phyloP scores from a whole-genome alignment of 768 basidiomycete genomes.

The Tylopilus sp. region DNA sequence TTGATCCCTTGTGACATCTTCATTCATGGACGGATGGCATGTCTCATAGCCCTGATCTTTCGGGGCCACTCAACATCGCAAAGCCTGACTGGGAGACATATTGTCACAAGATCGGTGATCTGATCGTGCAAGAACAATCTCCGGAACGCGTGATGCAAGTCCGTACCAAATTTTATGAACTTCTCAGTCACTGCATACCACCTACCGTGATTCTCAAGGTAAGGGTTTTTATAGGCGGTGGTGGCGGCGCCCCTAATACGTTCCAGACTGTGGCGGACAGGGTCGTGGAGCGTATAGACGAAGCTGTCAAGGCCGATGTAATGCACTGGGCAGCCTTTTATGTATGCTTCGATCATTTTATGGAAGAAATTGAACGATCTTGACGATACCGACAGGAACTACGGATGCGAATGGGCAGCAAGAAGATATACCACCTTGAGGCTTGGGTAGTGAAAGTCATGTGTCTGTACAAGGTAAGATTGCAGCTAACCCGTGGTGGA shows the following conservation, averaged over 20 bases:
- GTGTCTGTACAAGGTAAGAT: constrained; percentile 76
- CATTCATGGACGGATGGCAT: neutral
- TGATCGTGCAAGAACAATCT: constrained; percentile 86
- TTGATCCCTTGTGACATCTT: neutral
- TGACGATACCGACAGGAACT: constrained; percentile 59
- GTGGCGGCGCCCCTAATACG: neutral
- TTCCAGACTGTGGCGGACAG: constrained; percentile 87
- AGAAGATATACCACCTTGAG: constrained; percentile 95
- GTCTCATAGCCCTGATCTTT: constrained; percentile 67
- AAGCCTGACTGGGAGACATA: constrained; percentile 99
- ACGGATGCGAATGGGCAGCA: constrained; percentile 90
- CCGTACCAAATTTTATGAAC: constrained; percentile 88
- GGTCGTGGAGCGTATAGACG: constrained; percentile 85
- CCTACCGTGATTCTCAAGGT: constrained; percentile 91
- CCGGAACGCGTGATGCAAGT: constrained; percentile 91
- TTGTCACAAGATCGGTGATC: constrained; percentile 86
- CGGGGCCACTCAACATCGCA: constrained; percentile 75
- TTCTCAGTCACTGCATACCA: constrained; percentile 96
- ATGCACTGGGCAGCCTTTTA: constrained; percentile 99
- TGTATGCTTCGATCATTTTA: constrained; percentile 43
- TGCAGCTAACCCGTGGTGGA: neutral
- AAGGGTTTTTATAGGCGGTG: constrained; percentile 13
- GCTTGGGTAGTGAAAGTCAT: constrained; percentile 97
- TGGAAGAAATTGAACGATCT: neutral
- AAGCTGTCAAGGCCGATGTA: constrained; percentile 85